These are phyloP conservation scores for Malassezia equina DNA, from an alignment of 1,284 basidiomycete genomes.

Conservation along the genomic window DNA sequence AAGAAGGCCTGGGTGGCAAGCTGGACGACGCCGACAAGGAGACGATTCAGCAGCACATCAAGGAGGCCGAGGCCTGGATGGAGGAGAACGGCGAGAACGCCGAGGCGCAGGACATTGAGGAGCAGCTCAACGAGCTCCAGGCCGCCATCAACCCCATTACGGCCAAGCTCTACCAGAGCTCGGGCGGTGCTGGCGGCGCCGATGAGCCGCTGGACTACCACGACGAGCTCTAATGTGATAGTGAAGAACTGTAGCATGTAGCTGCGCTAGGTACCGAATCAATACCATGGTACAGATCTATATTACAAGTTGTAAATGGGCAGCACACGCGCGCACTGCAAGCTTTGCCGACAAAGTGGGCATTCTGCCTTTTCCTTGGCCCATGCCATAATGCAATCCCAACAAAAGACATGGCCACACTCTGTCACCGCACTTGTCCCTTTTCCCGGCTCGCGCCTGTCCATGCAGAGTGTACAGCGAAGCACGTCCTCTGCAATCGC, in stretches of 20 bases:
- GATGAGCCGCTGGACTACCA: conserved; percentile 46
- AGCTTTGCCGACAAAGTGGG: conserved; percentile 38
- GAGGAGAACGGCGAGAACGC: conserved; percentile 45
- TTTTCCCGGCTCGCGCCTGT: conserved; percentile 26
- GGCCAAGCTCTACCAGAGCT: conserved; percentile 42
- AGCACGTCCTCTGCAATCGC: conserved; percentile 20
- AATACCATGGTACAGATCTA: neutral
- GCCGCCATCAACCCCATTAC: conserved; percentile 46
- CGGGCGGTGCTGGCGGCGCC: conserved; percentile 20
- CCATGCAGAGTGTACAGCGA: conserved; percentile 48
- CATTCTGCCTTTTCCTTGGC: conserved; percentile 63
- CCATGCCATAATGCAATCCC: conserved; percentile 81
- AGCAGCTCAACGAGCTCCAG: conserved; percentile 47
- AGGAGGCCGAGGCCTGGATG: conserved; percentile 46
- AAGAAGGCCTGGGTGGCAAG: conserved; percentile 47
- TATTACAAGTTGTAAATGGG: conserved; percentile 27
- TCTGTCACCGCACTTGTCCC: conserved; percentile 68
- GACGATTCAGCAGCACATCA: conserved; percentile 41
- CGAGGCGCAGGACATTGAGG: conserved; percentile 46
- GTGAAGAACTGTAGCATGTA: neutral
- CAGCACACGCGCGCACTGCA: conserved; percentile 30
- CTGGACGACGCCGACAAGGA: conserved; percentile 48
- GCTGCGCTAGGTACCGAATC: neutral
- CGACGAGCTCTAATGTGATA: conserved; percentile 40
- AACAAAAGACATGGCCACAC: conserved; percentile 87